A percentile compares a stretch with the other conserved stretches of the same genome.
Conservation (phyloP, 2,329 filamentous ascomycete genomes). For the Sporothrix dimorphospora region DNA sequence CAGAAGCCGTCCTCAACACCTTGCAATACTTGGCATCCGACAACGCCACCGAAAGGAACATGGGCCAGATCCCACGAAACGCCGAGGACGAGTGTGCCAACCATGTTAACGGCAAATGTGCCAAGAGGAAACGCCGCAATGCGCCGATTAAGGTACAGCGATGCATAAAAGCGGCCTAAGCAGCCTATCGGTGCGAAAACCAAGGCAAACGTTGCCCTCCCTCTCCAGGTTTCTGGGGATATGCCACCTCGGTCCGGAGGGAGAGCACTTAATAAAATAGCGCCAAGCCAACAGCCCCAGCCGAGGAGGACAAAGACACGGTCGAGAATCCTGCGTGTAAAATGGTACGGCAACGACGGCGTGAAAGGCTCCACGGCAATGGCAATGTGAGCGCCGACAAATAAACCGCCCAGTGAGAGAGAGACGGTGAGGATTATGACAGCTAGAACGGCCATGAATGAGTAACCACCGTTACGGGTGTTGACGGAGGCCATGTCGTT, state of each 20-base stretch:
- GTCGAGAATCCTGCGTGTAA: conserved; percentile 66
- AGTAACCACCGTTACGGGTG: conserved; percentile 71
- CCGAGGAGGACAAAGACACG: conserved; percentile 65
- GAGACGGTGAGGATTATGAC: conserved; percentile 73
- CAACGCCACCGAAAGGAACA: conserved; percentile 54
- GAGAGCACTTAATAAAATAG: conserved; percentile 70
- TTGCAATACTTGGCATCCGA: conserved; percentile 65
- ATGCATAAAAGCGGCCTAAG: conserved; percentile 72
- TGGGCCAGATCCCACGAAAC: conserved; percentile 81
- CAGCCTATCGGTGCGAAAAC: conserved; percentile 84
- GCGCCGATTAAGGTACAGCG: conserved; percentile 68
- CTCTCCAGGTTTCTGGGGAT: conserved; percentile 68
- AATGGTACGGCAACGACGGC: conserved; percentile 62
- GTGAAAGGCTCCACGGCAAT: conserved; percentile 59
- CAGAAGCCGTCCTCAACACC: conserved; percentile 71
- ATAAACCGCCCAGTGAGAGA: conserved; percentile 71
- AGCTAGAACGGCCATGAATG: conserved; percentile 77
- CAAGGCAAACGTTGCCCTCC: conserved; percentile 72
- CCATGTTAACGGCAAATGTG: conserved; percentile 79
- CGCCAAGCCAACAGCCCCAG: conserved; percentile 76
- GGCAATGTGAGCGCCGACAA: conserved; percentile 77
- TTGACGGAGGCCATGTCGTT: conserved; percentile 65
- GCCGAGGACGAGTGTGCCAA: conserved; percentile 75
- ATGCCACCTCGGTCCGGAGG: conserved; percentile 61
- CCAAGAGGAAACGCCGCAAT: conserved; percentile 75